Conservation (phyloP, 352 stramenopile genomes). For the Thalassiosira hispida region DNA sequence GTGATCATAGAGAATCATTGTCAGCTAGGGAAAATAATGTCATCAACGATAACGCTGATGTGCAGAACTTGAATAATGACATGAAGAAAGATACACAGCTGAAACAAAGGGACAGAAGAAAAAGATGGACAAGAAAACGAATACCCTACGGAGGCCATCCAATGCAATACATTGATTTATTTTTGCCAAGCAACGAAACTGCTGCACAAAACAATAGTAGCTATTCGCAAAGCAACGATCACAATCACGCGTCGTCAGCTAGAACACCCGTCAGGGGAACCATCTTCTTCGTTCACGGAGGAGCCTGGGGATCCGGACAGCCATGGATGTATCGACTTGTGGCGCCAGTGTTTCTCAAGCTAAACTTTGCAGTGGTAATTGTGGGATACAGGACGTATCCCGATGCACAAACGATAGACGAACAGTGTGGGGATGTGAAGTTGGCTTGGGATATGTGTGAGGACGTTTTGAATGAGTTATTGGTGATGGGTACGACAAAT, state of each 20-base stretch:
- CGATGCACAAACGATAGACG: slow-evolving; percentile 16
- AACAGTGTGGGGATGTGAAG: slow-evolving; percentile 13
- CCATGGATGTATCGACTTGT: slow-evolving; percentile 77
- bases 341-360: slow-evolving; percentile 61
- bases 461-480: slow-evolving; percentile 22
- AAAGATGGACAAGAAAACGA: slow-evolving; percentile 25
- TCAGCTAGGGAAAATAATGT: neutral
- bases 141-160: slow-evolving; percentile 67
- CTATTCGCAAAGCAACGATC: slow-evolving; percentile 4
- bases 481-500: slow-evolving; percentile 28
- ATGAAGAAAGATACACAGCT: neutral
- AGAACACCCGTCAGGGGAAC: slow-evolving; percentile 35
- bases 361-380: slow-evolving; percentile 69
- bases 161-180: slow-evolving; percentile 73
- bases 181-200: slow-evolving; percentile 37
- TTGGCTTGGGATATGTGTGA: slow-evolving; percentile 7
- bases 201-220: neutral
- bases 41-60: neutral
- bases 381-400: slow-evolving; percentile 63
- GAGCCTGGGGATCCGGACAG: slow-evolving; percentile 74
- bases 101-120: neutral
- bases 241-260: neutral
- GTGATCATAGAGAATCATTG: neutral
- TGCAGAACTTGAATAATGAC: neutral
- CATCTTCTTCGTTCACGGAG: slow-evolving; percentile 80